These are phyloP conservation scores for Leishmania martiniquensis DNA, from an alignment of 208 protist genomes.

Conservation along the genomic window DNA sequence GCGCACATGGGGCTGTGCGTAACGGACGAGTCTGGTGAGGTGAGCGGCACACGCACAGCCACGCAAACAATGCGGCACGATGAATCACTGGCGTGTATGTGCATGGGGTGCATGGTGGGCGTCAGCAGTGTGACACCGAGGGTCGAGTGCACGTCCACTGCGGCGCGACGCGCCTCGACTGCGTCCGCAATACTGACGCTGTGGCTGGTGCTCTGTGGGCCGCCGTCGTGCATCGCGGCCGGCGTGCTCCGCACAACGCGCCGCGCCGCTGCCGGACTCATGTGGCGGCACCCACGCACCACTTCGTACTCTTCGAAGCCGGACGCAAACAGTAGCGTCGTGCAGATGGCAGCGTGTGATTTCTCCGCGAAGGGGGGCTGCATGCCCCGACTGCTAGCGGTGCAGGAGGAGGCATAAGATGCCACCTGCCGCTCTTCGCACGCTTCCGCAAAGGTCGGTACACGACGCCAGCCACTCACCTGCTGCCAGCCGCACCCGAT, in stretches of 20 bases:
- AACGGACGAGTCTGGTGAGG: background rate
- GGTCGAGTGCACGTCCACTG: slow-evolving; percentile 69
- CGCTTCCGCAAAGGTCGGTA: slow-evolving; percentile 29
- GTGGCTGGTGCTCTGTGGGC: background rate
- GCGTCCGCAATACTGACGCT: slow-evolving; percentile 2
- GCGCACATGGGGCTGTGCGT: background rate
- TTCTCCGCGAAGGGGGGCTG: background rate
- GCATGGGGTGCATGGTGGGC: slow-evolving; percentile 64
- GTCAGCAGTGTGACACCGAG: slow-evolving; percentile 60
- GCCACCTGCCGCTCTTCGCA: slow-evolving; percentile 2
- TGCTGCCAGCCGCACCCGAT: slow-evolving; percentile 76
- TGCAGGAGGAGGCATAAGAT: background rate
- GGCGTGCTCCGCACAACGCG: slow-evolving; percentile 47
- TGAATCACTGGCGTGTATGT: slow-evolving; percentile 22
- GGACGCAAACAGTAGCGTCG: slow-evolving; percentile 71
- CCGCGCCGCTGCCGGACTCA: slow-evolving; percentile 65
- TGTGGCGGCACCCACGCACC: slow-evolving; percentile 29
- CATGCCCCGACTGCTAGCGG: background rate
- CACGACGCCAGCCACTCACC: slow-evolving; percentile 28
- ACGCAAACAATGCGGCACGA: slow-evolving; percentile 20
- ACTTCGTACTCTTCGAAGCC: slow-evolving; percentile 80
- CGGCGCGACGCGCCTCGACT: slow-evolving; percentile 33
- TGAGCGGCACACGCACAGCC: slow-evolving; percentile 26
- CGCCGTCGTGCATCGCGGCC: background rate
- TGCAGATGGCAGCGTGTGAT: slow-evolving; percentile 34